Base-by-base conservation (phyloP, 768 basidiomycete genomes). In the Auricularia heimuer region DNA sequence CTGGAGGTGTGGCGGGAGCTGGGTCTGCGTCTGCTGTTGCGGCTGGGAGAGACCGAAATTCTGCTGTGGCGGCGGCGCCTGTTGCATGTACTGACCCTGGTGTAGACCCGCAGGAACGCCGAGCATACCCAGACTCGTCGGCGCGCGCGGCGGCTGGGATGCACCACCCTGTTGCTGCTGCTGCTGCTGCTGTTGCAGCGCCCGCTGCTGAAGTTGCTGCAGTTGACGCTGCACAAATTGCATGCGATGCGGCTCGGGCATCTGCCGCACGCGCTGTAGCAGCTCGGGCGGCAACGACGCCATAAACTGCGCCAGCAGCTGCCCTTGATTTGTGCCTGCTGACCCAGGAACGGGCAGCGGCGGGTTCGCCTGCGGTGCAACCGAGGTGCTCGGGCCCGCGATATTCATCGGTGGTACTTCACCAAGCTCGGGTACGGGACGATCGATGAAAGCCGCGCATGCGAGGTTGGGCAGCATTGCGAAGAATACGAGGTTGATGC, bases 401-500 rank as follows among this genome's bases (percentile, higher is more conserved):
- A 29, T 29, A 29, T 29, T 29, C 29, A 29, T 29, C 54, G 54
- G 29, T 3, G 54, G 18, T 54, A 18, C 18, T 21, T 60, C 34
- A 29, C 11, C 24, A 6, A 60, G 4, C 24, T 60, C 56, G 18
- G 56, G 56, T 14, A 60, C 10, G 29, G 56, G 56, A 7, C 29
- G 21, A 29, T 60, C 56, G 24, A 60, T 35, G 29, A 60, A 60
- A 21, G 34, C 56, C 56, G 56, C 56, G 16, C 11, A 12, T 21
- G 24, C 24, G 56, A 60, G 47, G 16, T 37, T 16, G 4, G 67
- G 63, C 14, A 68, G 67, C 18, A 76, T 64, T 1, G 81, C 72
- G 66, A 87, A 83, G 24, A 87, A 71, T 11, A 87, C 70, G 1
- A 81, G 75, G 54, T 81, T 82, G 33, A 76, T 77, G 35, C 78